Evolutionary conservation across 2,329 filamentous ascomycete genomes (phyloP).

Genomic region (Scytalidium lignicola): DNA sequence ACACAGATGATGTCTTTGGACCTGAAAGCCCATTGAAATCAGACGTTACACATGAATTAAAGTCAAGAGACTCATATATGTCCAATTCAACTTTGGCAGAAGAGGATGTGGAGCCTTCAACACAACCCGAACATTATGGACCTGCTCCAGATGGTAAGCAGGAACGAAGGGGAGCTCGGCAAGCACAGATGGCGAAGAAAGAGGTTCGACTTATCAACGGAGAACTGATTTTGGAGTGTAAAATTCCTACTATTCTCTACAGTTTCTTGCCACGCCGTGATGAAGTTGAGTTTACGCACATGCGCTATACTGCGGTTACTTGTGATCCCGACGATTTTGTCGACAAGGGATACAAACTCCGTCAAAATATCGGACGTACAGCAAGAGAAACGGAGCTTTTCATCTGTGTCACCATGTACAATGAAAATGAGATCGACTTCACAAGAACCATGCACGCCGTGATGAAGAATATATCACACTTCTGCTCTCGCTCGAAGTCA

Average conservation of each 20-base stretch:
- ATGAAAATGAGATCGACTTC: conserved; percentile 95
- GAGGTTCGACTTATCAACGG: conserved; percentile 96
- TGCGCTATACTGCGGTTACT: conserved; percentile 98
- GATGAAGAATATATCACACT: conserved; percentile 96
- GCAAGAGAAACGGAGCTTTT: conserved; percentile 89
- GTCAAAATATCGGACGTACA: conserved; percentile 82
- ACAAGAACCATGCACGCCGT: conserved; percentile 98
- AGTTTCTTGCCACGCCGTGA: conserved; percentile 91
- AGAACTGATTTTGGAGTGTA: conserved; percentile 95
- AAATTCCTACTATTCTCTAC: conserved; percentile 97
- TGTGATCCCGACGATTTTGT: conserved; percentile 95
- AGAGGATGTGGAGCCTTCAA: conserved; percentile 29
- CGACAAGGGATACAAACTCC: conserved; percentile 80
- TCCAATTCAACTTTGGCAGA: conserved; percentile 28
- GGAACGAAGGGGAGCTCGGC: conserved; percentile 77
- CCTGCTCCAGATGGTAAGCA: conserved; percentile 84
- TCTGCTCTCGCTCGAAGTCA: conserved; percentile 87
- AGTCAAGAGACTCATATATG: conserved; percentile 33
- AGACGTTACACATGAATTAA: conserved; percentile 11
- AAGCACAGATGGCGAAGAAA: conserved; percentile 84
- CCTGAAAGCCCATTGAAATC: conserved; percentile 35
- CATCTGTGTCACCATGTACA: conserved; percentile 98
- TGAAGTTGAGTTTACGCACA: conserved; percentile 95
- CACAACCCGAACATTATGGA: conserved; percentile 76
- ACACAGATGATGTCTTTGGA: conserved; percentile 65